These are phyloP conservation scores for Peniophora sp. DNA, from an alignment of 1,284 basidiomycete species.

Conservation along the genomic window DNA sequence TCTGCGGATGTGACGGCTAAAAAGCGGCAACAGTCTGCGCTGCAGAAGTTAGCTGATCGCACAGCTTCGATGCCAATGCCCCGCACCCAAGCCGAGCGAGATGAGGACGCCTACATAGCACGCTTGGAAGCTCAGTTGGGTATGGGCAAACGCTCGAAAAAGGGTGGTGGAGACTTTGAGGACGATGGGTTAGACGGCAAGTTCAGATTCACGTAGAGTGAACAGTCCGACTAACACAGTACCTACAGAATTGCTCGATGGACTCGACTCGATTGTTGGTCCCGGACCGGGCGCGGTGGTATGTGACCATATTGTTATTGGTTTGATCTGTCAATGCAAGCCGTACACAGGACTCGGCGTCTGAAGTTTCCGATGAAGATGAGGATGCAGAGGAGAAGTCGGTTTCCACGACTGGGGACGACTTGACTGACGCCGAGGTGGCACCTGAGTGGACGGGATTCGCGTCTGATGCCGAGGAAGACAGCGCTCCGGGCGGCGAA, in stretches of 20 bases:
- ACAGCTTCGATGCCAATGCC: slow-evolving; percentile 14
- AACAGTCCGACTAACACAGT: background rate
- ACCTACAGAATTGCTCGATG: slow-evolving; percentile 16
- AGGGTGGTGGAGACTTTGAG: slow-evolving; percentile 41
- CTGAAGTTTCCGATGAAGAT: slow-evolving; percentile 13
- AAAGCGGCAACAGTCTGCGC: slow-evolving; percentile 9
- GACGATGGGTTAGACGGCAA: slow-evolving; percentile 58
- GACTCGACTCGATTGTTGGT: slow-evolving; percentile 46
- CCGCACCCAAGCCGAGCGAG: slow-evolving; percentile 36
- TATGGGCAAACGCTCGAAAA: slow-evolving; percentile 36
- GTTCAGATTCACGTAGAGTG: slow-evolving; percentile 10
- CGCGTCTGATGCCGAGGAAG: too few species aligned
- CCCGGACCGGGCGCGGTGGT: slow-evolving; percentile 23
- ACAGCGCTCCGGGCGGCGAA: too few species aligned
- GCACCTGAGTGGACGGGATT: slow-evolving; percentile 20
- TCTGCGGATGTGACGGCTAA: slow-evolving; percentile 2
- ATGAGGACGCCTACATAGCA: slow-evolving; percentile 73
- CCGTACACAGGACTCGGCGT: slow-evolving; percentile 10
- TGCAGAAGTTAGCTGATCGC: slow-evolving; percentile 26
- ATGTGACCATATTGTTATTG: too few species aligned
- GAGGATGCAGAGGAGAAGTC: slow-evolving; percentile 16
- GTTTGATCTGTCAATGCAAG: too few species aligned
- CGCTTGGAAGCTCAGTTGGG: slow-evolving; percentile 71
- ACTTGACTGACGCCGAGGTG: slow-evolving; percentile 9
- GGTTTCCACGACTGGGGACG: too few species aligned